phyloP scores from a whole-genome alignment of 768 basidiomycete genomes.

The Tulasnella sp. region DNA sequence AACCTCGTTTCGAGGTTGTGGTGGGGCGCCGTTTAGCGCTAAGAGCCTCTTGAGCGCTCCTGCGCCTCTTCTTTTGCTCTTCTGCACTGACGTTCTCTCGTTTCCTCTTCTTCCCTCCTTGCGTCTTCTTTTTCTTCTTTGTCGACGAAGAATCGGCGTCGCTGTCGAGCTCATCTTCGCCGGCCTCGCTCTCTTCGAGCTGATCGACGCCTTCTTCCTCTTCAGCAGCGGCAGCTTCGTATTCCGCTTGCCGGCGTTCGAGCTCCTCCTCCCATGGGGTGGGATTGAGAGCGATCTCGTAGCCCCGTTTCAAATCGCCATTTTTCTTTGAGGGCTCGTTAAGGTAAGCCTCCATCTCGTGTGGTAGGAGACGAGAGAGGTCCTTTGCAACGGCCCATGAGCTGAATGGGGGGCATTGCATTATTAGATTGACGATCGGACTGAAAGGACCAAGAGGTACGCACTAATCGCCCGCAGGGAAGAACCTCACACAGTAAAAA shows the following conservation, averaged over 20 bases:
- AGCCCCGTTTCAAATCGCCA: conserved; percentile 62
- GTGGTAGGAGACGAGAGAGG: conserved; percentile 58
- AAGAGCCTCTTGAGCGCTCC: conserved; percentile 30
- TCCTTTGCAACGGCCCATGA: conserved; percentile 77
- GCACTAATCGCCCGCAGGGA: conserved; percentile 88
- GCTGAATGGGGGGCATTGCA: conserved; percentile 38
- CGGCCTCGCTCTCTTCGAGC: conserved; percentile 39
- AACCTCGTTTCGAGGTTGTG: conserved; percentile 19
- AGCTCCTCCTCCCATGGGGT: conserved; percentile 40
- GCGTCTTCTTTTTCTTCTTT: conserved; percentile 30
- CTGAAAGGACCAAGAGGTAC: too few species aligned
- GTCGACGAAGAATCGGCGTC: conserved; percentile 32
- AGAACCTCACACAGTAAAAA: conserved; percentile 73
- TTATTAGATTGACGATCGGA: too few species aligned
- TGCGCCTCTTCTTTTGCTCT: conserved; percentile 42
- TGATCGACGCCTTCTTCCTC: conserved; percentile 56
- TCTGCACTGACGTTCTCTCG: conserved; percentile 30
- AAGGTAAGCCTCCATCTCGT: conserved; percentile 79
- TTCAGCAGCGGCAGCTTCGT: conserved; percentile 34
- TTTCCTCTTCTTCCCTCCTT: conserved; percentile 29
- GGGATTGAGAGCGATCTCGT: conserved; percentile 59
- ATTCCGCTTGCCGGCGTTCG: conserved; percentile 33
- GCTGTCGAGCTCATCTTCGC: conserved; percentile 40
- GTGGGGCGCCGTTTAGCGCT: conserved; percentile 14
- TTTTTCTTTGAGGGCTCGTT: conserved; percentile 62